phyloP scores from a whole-genome alignment of 306 rosid species.

The Benincasa hispida region DNA sequence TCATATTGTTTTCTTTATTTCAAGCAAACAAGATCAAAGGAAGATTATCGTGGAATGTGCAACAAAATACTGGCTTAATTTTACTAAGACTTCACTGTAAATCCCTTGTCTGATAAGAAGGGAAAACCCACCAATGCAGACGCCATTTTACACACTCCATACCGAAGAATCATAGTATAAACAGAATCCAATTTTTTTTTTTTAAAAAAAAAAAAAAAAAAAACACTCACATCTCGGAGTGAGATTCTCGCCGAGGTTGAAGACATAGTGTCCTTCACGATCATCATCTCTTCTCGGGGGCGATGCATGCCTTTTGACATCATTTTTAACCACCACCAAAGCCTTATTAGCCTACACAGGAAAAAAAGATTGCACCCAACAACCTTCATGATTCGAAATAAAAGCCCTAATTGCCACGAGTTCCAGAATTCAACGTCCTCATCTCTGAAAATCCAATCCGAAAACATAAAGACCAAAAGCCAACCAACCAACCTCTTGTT shows the following conservation, averaged over 20 bases:
- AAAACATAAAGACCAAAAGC: conserved; percentile 3
- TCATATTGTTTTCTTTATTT: background rate
- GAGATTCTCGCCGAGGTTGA: conserved; percentile 83
- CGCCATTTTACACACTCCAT: background rate
- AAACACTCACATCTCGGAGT: conserved; percentile 68
- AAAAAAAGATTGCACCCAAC: conserved; percentile 1
- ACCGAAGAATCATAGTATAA: background rate
- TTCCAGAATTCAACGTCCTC: background rate
- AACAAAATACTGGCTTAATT: background rate
- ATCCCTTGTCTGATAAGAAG: background rate
- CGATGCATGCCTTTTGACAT: conserved; percentile 37
- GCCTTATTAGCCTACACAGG: conserved; percentile 42
- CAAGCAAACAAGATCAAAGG: background rate
- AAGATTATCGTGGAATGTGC: background rate
- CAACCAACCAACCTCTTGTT: conserved; percentile 54
- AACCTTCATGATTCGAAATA: background rate
- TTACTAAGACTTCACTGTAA: background rate
- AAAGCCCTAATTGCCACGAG: background rate
- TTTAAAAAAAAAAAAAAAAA: background rate
- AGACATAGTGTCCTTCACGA: conserved; percentile 90
- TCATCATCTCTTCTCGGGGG: conserved; percentile 86
- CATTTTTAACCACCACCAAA: conserved; percentile 28
- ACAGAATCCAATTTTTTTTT: background rate
- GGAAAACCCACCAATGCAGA: background rate
- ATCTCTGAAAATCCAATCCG: conserved; percentile 24